Conservation (phyloP, 2,329 filamentous ascomycete species). For the Penicillium olsonii region DNA sequence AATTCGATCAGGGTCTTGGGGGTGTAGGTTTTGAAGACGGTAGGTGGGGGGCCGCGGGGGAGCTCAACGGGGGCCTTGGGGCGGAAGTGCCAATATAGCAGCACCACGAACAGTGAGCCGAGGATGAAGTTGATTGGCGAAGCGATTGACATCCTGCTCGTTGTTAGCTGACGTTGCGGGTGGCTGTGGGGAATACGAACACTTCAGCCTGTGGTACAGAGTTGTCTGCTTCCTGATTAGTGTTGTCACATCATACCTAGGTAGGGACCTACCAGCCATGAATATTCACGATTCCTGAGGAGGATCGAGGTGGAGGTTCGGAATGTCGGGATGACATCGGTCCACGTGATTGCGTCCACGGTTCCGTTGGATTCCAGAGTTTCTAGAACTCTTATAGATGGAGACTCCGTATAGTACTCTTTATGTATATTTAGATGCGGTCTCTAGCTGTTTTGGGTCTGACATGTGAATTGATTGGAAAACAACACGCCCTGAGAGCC, state of each 20-base stretch:
- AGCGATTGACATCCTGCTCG: constrained; percentile 50
- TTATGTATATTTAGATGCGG: too few species aligned
- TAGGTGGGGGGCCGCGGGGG: constrained; percentile 60
- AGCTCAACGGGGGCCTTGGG: constrained; percentile 54
- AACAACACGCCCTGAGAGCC: neutral
- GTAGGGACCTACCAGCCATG: constrained; percentile 19
- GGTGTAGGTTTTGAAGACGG: constrained; percentile 84
- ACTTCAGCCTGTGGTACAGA: constrained; percentile 37
- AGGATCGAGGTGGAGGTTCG: neutral
- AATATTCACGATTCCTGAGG: too few species aligned
- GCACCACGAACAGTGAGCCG: constrained; percentile 57
- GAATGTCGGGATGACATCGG: constrained; percentile 16
- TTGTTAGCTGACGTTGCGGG: constrained; percentile 10
- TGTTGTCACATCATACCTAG: neutral
- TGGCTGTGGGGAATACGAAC: constrained; percentile 26
- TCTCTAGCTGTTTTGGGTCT: neutral
- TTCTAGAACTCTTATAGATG: too few species aligned
- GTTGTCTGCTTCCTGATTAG: constrained; percentile 24
- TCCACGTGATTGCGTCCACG: constrained; percentile 19
- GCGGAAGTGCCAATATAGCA: constrained; percentile 61
- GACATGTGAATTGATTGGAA: neutral
- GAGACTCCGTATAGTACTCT: too few species aligned
- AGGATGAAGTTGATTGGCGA: constrained; percentile 65
- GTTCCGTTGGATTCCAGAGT: constrained; percentile 2
- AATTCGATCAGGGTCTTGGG: constrained; percentile 81